Base-by-base conservation (phyloP, 192 early-diverging fungal species). In the Chytriomyces hyalinus region DNA sequence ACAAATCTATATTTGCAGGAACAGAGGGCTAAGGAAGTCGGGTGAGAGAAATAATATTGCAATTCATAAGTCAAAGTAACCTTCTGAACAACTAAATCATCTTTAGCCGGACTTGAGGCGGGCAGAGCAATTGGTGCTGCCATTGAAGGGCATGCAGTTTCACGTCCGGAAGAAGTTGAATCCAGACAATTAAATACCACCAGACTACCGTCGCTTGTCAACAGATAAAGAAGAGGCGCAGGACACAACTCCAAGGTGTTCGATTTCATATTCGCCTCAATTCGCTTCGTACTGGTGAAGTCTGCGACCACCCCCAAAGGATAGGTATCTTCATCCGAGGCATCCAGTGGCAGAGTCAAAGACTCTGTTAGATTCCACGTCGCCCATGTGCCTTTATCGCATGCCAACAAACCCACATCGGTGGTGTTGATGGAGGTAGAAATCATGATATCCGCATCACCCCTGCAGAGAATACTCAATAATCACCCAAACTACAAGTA, bases 291-390 rank as follows among this genome's bases (percentile, higher is more conserved):
- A 28, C 84, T 82, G 22, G 92, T 90, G 68, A 91, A 90, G 82
- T 97, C 95, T 51, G 95, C 26, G 7, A 89, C 93, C 62, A 92
- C 69, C 4, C 95, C 95, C 0, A 95, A 61, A 6, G 92, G 87
- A 46, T 80, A 83, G 4, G 91, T 90, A 67, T 95, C 93, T 1
- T 83, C 61, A 17, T 87, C 85, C 7, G 80, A 62, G 36, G 74
- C 61, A 44, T 70, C 67, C 11, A 93, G 65, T 9, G 93, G 93
- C 65, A 94, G 80, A n/a, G 50, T 84, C 77, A 11, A 57, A 51
- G 15, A 77, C 78, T 92, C 93, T 10, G 84, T 85, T 22, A 94
- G 83, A 53, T 81, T 83, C 92, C 90, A 93, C 49, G 84, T 88
- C 20, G 81, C 78, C 94, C 93, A 96, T 28, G 83, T 75, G 59